phyloP scores from a whole-genome alignment of 257 asterid species.

The Prunella vulgaris region DNA sequence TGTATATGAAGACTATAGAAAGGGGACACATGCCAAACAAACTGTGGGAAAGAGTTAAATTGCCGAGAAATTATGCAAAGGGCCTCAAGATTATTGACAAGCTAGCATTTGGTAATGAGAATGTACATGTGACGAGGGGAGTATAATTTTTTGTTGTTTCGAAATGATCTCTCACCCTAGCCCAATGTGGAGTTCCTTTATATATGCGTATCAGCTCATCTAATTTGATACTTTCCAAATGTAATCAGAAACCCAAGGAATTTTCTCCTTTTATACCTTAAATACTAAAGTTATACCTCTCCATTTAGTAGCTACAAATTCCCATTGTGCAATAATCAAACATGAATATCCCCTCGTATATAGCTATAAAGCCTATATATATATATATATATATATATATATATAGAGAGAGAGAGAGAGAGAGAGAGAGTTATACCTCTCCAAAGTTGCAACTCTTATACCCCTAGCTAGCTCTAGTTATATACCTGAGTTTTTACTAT shows the following conservation, averaged over 20 bases:
- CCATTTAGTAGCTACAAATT: slow-evolving; percentile 26
- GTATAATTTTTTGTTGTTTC: too few relatives aligned
- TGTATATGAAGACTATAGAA: slow-evolving; percentile 96
- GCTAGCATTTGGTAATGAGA: slow-evolving; percentile 72
- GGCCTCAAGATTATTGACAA: slow-evolving; percentile 93
- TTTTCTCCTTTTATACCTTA: slow-evolving; percentile 31
- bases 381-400: background rate
- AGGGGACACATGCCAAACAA: slow-evolving; percentile 98
- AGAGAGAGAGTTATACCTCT: slow-evolving; percentile 23
- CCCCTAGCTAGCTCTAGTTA: background rate
- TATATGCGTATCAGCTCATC: background rate
- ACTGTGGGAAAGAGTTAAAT: slow-evolving; percentile 92
- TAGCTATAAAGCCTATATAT: background rate
- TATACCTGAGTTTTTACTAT: background rate
- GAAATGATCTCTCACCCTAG: background rate
- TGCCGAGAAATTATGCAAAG: slow-evolving; percentile 84
- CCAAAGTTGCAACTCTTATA: too few relatives aligned
- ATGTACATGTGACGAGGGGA: too few relatives aligned
- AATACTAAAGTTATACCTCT: slow-evolving; percentile 29
- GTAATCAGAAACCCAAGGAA: background rate
- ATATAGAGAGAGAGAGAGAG: background rate
- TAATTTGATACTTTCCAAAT: slow-evolving; percentile 9
- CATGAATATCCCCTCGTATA: slow-evolving; percentile 6
- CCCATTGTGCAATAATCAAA: slow-evolving; percentile 22
- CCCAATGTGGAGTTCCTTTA: slow-evolving; percentile 28